Conservation (phyloP, 164 flowering plant genomes). For the Vitis labrusca region DNA sequence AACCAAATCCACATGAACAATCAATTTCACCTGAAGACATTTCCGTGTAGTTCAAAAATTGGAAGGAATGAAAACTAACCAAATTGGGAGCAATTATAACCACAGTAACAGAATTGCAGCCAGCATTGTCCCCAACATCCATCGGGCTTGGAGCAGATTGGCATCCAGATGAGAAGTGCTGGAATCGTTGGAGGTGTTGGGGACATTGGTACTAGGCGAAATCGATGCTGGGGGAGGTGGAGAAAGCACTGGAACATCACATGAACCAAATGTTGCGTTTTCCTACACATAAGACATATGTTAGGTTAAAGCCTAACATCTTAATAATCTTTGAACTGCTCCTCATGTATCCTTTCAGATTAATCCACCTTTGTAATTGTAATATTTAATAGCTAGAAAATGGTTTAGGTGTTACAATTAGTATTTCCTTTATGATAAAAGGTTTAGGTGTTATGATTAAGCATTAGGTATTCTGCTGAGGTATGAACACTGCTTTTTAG, state of each 20-base stretch:
- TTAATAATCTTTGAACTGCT: not conserved
- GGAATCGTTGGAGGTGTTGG: not conserved
- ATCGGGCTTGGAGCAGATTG: slow-evolving; percentile 4
- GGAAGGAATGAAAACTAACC: not conserved
- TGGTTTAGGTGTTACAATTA: not conserved
- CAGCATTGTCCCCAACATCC: slow-evolving; percentile 16
- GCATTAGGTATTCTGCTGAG: not conserved
- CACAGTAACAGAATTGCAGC: not conserved
- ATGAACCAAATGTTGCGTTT: slow-evolving; percentile 42
- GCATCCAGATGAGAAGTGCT: slow-evolving; percentile 8
- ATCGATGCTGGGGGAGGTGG: slow-evolving; percentile 52
- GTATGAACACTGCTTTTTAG: not conserved
- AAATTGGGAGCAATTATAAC: not conserved
- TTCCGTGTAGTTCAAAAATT: not conserved
- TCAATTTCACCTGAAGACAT: not conserved
- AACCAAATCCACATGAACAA: no score
- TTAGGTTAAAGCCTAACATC: not conserved
- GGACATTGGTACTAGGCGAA: no score
- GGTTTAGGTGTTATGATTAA: not conserved
- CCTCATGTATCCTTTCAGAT: not conserved
- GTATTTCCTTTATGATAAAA: not conserved
- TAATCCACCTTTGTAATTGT: no score
- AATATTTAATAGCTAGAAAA: not conserved
- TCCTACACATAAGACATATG: slow-evolving; percentile 22
- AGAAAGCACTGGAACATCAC: slow-evolving; percentile 40